Evolutionary conservation across 768 basidiomycete species (phyloP).

Genomic region (Rubroboletus pulcherrimus): DNA sequence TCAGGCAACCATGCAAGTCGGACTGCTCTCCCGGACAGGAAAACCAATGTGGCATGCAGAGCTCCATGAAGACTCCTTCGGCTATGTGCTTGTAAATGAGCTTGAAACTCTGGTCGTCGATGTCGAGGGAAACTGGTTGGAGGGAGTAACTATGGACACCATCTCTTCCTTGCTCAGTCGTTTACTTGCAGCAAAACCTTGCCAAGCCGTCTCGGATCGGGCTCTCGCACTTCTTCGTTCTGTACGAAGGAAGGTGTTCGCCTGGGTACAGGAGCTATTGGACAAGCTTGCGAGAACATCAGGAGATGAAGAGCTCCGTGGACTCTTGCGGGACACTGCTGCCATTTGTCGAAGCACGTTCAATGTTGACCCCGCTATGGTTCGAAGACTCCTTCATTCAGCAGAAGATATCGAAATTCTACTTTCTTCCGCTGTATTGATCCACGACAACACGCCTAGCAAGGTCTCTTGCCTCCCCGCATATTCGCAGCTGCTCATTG

Average conservation of each 20-base stretch:
- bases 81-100: conserved; percentile 32
- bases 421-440: conserved; percentile 30
- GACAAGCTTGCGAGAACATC: conserved; percentile 12
- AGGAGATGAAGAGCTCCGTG: neutral
- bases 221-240: conserved; percentile 25
- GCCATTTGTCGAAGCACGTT: conserved; percentile 29
- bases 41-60: conserved; percentile 38
- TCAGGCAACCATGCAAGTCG: conserved; percentile 44
- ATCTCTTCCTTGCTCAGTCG: conserved; percentile 34
- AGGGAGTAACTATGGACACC: conserved; percentile 29
- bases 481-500: conserved; percentile 23
- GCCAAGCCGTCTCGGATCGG: conserved; percentile 11
- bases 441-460: conserved; percentile 31
- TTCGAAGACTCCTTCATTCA: conserved; percentile 17
- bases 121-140: conserved; percentile 40
- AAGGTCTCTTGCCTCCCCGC: neutral
- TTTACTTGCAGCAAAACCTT: conserved; percentile 28
- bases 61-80: conserved; percentile 30
- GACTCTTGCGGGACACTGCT: conserved; percentile 17
- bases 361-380: conserved; percentile 11
- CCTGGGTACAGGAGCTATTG: conserved; percentile 37
- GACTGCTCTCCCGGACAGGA: conserved; percentile 13
- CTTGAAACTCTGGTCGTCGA: conserved; percentile 30
- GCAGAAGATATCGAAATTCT: conserved; percentile 26
- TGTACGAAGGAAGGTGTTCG: conserved; percentile 30